These are phyloP conservation scores for Backusella sp. DNA, from an alignment of 192 early-diverging fungal species.

Conservation along the genomic window DNA sequence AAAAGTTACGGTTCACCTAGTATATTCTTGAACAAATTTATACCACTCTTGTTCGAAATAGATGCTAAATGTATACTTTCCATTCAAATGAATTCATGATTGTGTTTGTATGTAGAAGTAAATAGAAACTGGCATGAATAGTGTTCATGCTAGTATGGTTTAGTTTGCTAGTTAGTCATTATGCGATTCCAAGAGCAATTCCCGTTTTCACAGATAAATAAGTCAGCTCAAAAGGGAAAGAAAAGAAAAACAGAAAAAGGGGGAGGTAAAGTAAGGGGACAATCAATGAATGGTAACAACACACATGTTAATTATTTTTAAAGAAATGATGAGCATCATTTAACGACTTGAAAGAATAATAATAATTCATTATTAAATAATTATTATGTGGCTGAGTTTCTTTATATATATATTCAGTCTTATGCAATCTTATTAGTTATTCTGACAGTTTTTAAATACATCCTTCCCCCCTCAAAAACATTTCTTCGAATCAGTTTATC, in stretches of 20 bases:
- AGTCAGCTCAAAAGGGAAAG: too few species aligned
- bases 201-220: background rate
- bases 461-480: background rate
- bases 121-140: background rate
- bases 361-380: background rate
- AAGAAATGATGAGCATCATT: background rate
- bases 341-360: background rate
- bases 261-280: background rate
- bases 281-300: background rate
- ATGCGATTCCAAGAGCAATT: background rate
- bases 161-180: background rate
- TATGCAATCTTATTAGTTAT: conserved; percentile 3
- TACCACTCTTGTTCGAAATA: background rate
- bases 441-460: conserved; percentile 1
- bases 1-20: background rate
- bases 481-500: background rate
- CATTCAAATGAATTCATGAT: background rate
- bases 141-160: background rate
- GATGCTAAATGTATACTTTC: background rate
- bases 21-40: background rate
- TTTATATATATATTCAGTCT: background rate
- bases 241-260: background rate
- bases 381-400: background rate
- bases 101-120: background rate
- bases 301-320: background rate